Evolutionary conservation across 441 rosid genomes (phyloP), one percentile per base, ranked within the genome.

Genomic region (Hypseocharis bilobata): DNA sequence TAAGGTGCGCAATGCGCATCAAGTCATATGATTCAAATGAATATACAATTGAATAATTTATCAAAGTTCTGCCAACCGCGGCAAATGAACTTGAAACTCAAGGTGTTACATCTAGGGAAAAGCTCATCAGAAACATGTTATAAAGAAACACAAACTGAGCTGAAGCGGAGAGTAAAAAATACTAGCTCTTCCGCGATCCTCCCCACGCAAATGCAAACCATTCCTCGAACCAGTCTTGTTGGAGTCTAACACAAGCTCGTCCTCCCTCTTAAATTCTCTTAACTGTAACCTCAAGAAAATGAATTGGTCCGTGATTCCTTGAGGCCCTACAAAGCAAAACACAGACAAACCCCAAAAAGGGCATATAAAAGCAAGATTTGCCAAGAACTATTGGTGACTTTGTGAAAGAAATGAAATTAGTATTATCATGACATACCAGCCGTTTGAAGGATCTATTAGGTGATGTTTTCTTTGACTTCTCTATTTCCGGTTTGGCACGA

Each of bases 401-500:
- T 61, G 5, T 27, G n/a, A 67, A 67, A 45, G 36, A 11, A 58
- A 16, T 28, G 14, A 28, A 25, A 58, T 8, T 13, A 25, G 27
- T 32, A 66, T 61, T 61, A 56, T 27, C 32, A 23, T 17, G 65
- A 83, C 88, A 25, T 82, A 91, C 96, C 89, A 86, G 82, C 55
- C 93, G 82, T 76, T 91, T 91, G 77, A 91, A 91, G 72, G 96
- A 93, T 76, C 77, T 85, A 78, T 68, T 84, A 69, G 76, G 84
- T 60, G 81, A 78, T 11, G 88, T 74, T 70, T 73, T 87, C 74
- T 44, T 72, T 65, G 84, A 74, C 68, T 84, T 84, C 78, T 87
- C 96, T 23, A 54, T 45, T 11, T 76, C 84, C 6, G 93, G 88
- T 85, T 87, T 89, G 63, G 99, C 96, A 68, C 88, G 89, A 81